Conservation (phyloP, 2,329 filamentous ascomycete genomes). For the Didymella sp. region DNA sequence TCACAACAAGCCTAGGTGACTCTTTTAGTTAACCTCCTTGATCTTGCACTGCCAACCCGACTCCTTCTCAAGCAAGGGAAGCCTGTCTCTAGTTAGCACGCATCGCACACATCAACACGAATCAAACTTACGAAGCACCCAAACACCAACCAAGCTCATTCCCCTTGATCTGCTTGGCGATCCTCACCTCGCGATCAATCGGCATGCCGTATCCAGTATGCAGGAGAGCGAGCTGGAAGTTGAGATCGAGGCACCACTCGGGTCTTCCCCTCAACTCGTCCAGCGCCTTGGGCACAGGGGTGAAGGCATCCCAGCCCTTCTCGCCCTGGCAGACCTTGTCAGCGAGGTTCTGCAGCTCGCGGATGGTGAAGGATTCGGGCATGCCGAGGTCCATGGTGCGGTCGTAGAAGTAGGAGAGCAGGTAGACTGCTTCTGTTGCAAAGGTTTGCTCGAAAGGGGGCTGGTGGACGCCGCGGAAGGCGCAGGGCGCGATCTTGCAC, state of each 20-base stretch:
- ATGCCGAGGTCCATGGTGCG: slow-evolving; percentile 92
- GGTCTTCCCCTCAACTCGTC: slow-evolving; percentile 81
- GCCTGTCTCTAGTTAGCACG: slow-evolving; percentile 62
- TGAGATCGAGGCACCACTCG: slow-evolving; percentile 93
- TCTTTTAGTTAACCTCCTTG: slow-evolving; percentile 64
- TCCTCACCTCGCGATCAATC: slow-evolving; percentile 92
- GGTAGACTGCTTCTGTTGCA: slow-evolving; percentile 86
- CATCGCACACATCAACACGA: slow-evolving; percentile 1
- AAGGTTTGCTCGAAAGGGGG: slow-evolving; percentile 93
- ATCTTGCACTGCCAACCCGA: slow-evolving; percentile 93
- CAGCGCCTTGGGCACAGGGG: slow-evolving; percentile 75
- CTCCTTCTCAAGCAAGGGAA: slow-evolving; percentile 79
- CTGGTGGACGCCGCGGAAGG: slow-evolving; percentile 97
- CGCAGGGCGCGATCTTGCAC: slow-evolving; percentile 88
- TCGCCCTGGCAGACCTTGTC: slow-evolving; percentile 83
- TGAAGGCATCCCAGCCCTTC: slow-evolving; percentile 80
- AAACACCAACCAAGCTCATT: slow-evolving; percentile 98
- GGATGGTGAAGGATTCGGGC: slow-evolving; percentile 95
- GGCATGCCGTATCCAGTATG: slow-evolving; percentile 99
- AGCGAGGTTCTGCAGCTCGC: slow-evolving; percentile 86
- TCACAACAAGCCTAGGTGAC: neutral
- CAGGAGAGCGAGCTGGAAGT: slow-evolving; percentile 91
- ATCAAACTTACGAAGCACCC: slow-evolving; percentile 78
- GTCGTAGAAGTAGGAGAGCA: slow-evolving; percentile 98
- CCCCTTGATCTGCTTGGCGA: slow-evolving; percentile 97